Base-by-base conservation (phyloP, 371 early-diverging fungal species). In the Coemansia sp. region DNA sequence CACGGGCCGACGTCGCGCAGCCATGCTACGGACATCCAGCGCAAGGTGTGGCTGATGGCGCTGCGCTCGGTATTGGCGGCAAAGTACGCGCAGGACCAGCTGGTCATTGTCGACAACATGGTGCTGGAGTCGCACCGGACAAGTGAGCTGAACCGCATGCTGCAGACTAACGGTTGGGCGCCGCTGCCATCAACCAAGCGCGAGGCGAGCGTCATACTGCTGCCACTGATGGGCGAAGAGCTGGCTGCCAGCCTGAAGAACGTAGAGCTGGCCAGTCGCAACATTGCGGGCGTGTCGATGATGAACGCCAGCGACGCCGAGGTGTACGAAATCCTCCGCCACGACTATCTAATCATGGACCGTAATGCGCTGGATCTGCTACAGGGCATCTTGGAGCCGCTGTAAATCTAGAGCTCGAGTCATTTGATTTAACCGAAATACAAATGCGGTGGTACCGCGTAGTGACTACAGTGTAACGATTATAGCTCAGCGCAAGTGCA, bases 1-100 rank as follows among this genome's bases (percentile, higher is more conserved):
- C 94, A 93, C 72, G 96, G 94, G 6, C 96, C 95, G 18, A 85
- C 87, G 50, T 94, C 96, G 0, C 85, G 93, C 55, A 86, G 88
- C 72, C 90, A 90, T 60, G 84, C 86, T 16, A 92, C 88, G 18
- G 88, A 92, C 55, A 80, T 97, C 46, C 95, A 87, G 47, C 78
- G 84, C 56, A 93, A 95, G 76, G 92, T 95, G 4, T 93, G 92
- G 80, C 83, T 87, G 47, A 72, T 86, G 58, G 96, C 89, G 57
- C 80, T 96, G 57, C 86, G 94, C 38, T 81, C 89, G 18, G 94
- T 93, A 1, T 80, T 97, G 12, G 89, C 94, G 32, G 84, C 92
- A 40, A 97, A 96, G 78, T 95, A 87, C 72, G 84, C 85, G 5
- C 95, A 95, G 82, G 87, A 93, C 72, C 93, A 96, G 76, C 74